Conservation (phyloP, 331 rosid species). For the Saraca asoca region DNA sequence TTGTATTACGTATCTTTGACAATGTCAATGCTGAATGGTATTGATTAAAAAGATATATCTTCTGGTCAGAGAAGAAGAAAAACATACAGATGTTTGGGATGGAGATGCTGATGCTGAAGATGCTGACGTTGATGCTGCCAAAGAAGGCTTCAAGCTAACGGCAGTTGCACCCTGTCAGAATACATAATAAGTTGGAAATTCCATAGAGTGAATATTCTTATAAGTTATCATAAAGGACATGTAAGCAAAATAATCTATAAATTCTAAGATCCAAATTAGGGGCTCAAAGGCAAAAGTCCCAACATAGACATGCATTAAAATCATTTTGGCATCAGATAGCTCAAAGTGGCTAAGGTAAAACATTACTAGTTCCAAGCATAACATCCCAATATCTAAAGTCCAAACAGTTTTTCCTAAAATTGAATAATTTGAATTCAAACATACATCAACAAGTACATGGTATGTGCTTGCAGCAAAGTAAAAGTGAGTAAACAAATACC, state of each 20-base stretch:
- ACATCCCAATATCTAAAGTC: slow-evolving; percentile 14
- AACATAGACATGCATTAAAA: slow-evolving; percentile 14
- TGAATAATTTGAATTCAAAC: slow-evolving; percentile 20
- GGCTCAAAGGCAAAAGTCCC: slow-evolving; percentile 8
- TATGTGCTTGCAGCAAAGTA: slow-evolving; percentile 28
- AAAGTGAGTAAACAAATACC: slow-evolving; percentile 46
- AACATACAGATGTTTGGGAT: slow-evolving; percentile 73
- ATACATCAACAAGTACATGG: not conserved
- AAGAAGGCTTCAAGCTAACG: slow-evolving; percentile 62
- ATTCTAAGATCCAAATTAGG: slow-evolving; percentile 17
- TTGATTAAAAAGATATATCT: slow-evolving; percentile 10
- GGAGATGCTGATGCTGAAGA: slow-evolving; percentile 53
- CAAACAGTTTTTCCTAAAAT: slow-evolving; percentile 21
- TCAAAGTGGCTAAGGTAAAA: not conserved
- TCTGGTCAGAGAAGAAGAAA: slow-evolving; percentile 32
- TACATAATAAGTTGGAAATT: slow-evolving; percentile 28
- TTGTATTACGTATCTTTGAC: not conserved
- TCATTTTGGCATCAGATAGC: slow-evolving; percentile 16
- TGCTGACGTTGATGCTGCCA: slow-evolving; percentile 54
- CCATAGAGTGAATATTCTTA: slow-evolving; percentile 22
- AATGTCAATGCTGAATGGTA: slow-evolving; percentile 25
- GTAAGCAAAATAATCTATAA: slow-evolving; percentile 4
- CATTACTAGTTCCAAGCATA: not conserved
- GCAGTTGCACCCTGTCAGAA: slow-evolving; percentile 68
- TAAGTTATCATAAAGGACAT: slow-evolving; percentile 8